These are phyloP conservation scores for Pleurotus djamor DNA, from an alignment of 768 basidiomycete species.

Conservation along the genomic window DNA sequence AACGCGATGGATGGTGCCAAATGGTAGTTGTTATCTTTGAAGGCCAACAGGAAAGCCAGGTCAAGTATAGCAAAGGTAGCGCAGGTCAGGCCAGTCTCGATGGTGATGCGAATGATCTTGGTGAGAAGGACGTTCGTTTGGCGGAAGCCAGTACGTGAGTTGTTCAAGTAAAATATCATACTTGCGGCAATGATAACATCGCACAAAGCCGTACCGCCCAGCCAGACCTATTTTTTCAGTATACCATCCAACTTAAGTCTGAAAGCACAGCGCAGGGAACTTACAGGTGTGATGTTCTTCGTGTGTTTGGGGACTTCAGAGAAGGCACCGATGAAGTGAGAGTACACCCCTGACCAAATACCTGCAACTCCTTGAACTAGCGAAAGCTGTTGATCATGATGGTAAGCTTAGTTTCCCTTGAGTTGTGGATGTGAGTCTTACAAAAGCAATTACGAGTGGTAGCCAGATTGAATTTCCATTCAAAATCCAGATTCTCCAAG, in stretches of 20 bases:
- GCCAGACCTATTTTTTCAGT: conserved; percentile 10
- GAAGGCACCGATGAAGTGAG: conserved; percentile 9
- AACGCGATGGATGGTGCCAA: conserved; percentile 17
- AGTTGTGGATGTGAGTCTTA: neutral
- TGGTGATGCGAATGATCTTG: conserved; percentile 17
- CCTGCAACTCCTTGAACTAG: conserved; percentile 10
- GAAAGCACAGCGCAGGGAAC: neutral
- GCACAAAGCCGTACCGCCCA: conserved; percentile 18
- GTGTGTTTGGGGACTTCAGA: conserved; percentile 7
- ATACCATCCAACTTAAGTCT: neutral
- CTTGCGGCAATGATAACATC: conserved; percentile 17
- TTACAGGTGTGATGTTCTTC: neutral
- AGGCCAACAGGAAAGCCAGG: conserved; percentile 15
- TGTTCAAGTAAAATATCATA: conserved; percentile 19
- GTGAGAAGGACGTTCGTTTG: conserved; percentile 14
- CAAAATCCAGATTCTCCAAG: conserved; percentile 15
- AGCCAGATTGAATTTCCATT: conserved; percentile 4
- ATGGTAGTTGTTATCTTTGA: conserved; percentile 18
- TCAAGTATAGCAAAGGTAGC: conserved; percentile 19
- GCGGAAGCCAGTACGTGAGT: conserved; percentile 16
- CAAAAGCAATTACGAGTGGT: conserved; percentile 5
- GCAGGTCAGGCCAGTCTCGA: conserved; percentile 20
- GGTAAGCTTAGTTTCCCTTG: neutral
- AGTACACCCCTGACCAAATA: conserved; percentile 10
- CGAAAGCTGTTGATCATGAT: conserved; percentile 7